Base-by-base conservation (phyloP, 1,284 basidiomycete species). In the Malassezia vespertilionis region DNA sequence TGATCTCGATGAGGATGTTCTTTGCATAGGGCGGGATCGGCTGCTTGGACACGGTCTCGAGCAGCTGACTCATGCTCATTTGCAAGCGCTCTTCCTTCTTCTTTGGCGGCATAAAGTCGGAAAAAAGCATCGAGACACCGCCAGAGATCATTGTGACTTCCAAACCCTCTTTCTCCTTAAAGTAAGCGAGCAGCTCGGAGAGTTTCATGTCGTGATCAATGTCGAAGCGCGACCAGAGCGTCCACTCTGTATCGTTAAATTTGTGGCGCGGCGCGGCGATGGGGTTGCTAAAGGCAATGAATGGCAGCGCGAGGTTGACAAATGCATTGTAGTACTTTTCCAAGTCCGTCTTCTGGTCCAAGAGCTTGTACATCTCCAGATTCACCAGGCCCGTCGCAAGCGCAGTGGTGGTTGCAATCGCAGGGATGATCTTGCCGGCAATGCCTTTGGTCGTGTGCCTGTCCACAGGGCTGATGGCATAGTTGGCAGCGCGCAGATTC, bases 271-370 rank as follows among this genome's bases (percentile, higher is more conserved):
- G 55, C n/a, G 91, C 88, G 3, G 82, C 83, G 57, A 99, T 88
- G 17, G 93, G 93, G 68, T 99, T 93, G 2, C 89, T 95, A 77
- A 97, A 99, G 20, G 89, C 93, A 69, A 97, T 95, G 82, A 97
- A 97, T 3, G 93, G 93, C 47, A 99, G 74, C 5, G 93, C 93
- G 39, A 99, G 78, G 74, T 99, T 99, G 64, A 97, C 81, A 72
- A 99, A 99, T 5, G 66, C 61, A 65, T 99, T 99, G 78, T 95
- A 96, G 79, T 88, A 99, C 46, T 84, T 79, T 61, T 97, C 93
- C 10, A 96, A 76, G 65, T 86, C 84, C 65, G 76, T 80, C 79
- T 96, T 96, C 54, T 83, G 83, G 71, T 95, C 93, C 60, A 99
- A 89, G 71, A 97, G 78, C 87, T 70, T 70, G 79, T 93, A 97